Percentiles rank a stretch among this genome's conserved stretches.
Conservation (phyloP, 139 green algal species). For the Coelastrella sp. region DNA sequence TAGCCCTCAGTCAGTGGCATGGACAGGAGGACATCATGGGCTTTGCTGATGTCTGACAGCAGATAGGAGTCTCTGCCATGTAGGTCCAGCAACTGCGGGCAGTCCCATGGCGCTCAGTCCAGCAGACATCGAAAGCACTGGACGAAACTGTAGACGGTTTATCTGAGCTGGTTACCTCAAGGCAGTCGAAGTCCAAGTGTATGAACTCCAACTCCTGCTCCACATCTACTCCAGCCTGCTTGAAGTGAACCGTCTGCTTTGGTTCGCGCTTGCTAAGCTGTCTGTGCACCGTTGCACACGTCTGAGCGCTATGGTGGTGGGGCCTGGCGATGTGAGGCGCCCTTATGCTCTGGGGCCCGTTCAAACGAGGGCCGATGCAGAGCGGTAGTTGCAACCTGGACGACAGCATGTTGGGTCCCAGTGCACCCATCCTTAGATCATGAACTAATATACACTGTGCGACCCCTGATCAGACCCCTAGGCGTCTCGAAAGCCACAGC, state of each 20-base stretch:
- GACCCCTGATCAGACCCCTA: no score
- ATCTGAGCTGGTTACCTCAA: conserved; percentile 4
- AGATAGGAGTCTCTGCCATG: conserved; percentile 46
- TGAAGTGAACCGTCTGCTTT: conserved; percentile 26
- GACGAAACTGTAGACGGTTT: background rate
- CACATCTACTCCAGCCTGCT: conserved; percentile 18
- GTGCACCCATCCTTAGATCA: no score
- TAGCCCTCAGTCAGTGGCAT: conserved; percentile 24
- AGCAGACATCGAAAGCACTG: background rate
- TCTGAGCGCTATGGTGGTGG: no score
- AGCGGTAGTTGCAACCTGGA: background rate
- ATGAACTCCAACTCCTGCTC: conserved; percentile 42
- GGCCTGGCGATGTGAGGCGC: background rate
- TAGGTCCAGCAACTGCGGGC: conserved; percentile 44
- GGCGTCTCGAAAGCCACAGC: no score
- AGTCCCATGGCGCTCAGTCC: background rate
- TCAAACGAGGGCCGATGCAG: background rate
- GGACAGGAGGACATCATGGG: conserved; percentile 27
- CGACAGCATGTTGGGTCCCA: no score
- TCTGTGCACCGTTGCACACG: background rate
- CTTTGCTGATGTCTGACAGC: conserved; percentile 44
- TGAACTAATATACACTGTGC: no score
- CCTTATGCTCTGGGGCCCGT: background rate
- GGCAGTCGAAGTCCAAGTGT: conserved; percentile 32
- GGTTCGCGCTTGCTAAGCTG: background rate